Percentiles rank a stretch among this genome's conserved stretches.
Conservation (phyloP, 495 filamentous ascomycete species). For the Pyrenula massariospora region DNA sequence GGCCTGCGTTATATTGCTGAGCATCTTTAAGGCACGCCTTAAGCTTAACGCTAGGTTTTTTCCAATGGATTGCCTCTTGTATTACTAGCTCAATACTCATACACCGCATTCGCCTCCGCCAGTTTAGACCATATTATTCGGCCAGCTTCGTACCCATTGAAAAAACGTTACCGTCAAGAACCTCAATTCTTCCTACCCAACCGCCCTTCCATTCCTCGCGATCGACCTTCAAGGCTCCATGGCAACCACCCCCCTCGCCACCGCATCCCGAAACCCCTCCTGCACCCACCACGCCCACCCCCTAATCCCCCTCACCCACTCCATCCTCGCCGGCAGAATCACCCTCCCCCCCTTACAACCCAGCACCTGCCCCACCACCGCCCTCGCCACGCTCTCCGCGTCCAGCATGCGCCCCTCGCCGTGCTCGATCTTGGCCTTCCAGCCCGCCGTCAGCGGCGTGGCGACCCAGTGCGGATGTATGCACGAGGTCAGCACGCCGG, state of each 20-base stretch:
- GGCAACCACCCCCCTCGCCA: not conserved
- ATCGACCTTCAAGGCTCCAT: not conserved
- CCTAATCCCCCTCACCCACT: not conserved
- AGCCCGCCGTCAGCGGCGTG: slow-evolving; percentile 5
- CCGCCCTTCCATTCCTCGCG: no score
- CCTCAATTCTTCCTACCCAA: no score
- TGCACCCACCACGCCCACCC: not conserved
- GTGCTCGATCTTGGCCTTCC: not conserved
- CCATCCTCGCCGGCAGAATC: slow-evolving; percentile 2
- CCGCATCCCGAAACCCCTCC: not conserved
- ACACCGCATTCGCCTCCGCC: no score
- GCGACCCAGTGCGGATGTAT: slow-evolving; percentile 10
- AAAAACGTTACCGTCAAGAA: no score
- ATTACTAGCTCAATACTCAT: no score
- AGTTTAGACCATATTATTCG: no score
- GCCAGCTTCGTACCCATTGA: no score
- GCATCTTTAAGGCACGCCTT: no score
- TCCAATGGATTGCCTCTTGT: no score
- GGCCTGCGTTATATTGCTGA: no score
- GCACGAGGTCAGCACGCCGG: slow-evolving; percentile 3
- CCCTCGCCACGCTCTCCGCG: slow-evolving; percentile 1
- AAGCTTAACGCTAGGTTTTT: no score
- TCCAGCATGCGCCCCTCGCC: slow-evolving; percentile 1
- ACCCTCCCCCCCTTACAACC: slow-evolving; percentile 2
- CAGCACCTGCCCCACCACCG: slow-evolving; percentile 4